Conservation (phyloP, 23 red algal genomes). For the Gracilaria domingensis region DNA sequence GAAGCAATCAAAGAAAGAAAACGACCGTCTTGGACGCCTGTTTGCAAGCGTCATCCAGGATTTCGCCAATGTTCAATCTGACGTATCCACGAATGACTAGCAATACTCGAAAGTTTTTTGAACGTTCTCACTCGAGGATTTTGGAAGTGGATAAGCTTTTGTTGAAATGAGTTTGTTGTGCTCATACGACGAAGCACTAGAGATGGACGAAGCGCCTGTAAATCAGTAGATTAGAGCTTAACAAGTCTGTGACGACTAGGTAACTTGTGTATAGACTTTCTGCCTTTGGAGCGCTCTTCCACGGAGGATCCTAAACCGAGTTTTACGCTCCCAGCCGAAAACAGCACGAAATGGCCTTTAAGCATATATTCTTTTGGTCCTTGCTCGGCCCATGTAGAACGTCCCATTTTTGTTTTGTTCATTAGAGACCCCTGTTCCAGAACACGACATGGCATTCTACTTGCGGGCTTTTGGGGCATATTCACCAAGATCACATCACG, state of each 20-base stretch:
- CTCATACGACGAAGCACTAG: not conserved
- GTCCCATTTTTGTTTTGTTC: not conserved
- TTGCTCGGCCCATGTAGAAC: not conserved
- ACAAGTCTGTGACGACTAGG: conserved; percentile 19
- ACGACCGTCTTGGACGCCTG: conserved; percentile 46
- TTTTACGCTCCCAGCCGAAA: not conserved
- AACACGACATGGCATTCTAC: not conserved
- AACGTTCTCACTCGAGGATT: conserved; percentile 23
- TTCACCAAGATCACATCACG: not conserved
- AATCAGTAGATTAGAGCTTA: conserved; percentile 28
- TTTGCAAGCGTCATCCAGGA: conserved; percentile 62
- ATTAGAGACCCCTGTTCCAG: no score
- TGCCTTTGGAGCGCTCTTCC: conserved; percentile 13
- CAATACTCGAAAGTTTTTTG: not conserved
- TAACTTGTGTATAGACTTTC: conserved; percentile 36
- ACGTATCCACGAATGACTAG: conserved; percentile 66
- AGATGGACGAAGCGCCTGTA: not conserved
- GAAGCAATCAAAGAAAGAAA: conserved; percentile 47
- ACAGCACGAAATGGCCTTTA: not conserved
- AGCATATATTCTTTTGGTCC: not conserved
- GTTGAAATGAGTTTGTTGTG: not conserved
- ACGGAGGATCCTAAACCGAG: not conserved
- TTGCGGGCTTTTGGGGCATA: no score
- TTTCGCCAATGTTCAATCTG: conserved; percentile 66
- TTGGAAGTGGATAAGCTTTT: not conserved